Base-by-base conservation (phyloP, 2,329 filamentous ascomycete species). In the Apiospora koreana region DNA sequence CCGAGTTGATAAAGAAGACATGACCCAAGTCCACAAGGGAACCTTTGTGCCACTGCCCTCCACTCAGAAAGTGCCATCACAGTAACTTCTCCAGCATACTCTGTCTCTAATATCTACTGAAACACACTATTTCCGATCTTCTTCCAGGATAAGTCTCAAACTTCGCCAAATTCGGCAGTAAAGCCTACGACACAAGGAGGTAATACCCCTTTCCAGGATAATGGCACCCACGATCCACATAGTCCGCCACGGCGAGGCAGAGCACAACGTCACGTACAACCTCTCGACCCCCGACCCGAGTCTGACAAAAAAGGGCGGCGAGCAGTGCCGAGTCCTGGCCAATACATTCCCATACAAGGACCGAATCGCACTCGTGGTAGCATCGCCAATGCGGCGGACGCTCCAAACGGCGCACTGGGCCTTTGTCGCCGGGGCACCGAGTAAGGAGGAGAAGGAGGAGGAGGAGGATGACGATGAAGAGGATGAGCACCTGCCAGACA, bases 341-440 rank as follows among this genome's bases (percentile, higher is more conserved):
- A 76, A 83, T n/a, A 70, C 75, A 31, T 96, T 95, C 79, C 88
- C 91, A 12, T 80, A 88, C 79, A 89, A 91, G 78, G 81, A 83
- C 71, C 79, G 83, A 21, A 81, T 94, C 74, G 89, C 91, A 16
- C 85, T 91, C 72, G 85, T 97, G 42, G 86, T 94, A 25, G 89
- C 93, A 48, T 95, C 93, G 1, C 94, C 94, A 6, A 86, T 97
- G 75, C 90, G 90, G 67, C 89, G 94, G 72, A 95, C 94, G 2
- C 86, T 97, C 65, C 88, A 93, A 80, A 97, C 94, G 1, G 89
- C 91, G 35, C 84, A 94, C 18, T 81, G 90, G 68, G 86, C 87
- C 67, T 95, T 97, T 80, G 85, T n/a, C 18, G 31, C 43, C 43
- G 43, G 18, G 18, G 43, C 43, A 10, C n/a, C 46, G 6, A 9